Percentiles rank a stretch among this genome's conserved stretches.
Evolutionary conservation across 108 stramenopile species (phyloP).

Genomic region (Skeletonema grethae): DNA sequence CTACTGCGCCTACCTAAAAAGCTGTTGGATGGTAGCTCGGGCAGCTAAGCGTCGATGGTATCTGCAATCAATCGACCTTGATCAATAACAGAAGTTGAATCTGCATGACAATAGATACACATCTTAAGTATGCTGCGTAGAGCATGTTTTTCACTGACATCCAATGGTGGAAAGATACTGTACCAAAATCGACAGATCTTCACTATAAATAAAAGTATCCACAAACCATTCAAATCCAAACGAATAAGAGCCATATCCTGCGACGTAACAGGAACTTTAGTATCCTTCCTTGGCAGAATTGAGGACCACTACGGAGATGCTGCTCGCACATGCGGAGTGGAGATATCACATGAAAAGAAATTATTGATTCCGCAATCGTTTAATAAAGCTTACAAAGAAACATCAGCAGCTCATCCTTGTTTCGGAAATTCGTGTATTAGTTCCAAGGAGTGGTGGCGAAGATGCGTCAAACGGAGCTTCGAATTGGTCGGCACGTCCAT

Average conservation of each 20-base stretch:
- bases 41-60: no score
- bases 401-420: constrained; percentile 55
- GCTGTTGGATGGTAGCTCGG: no score
- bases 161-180: background rate
- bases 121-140: background rate
- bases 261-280: constrained; percentile 74
- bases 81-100: no score
- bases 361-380: constrained; percentile 34
- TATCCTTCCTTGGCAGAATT: constrained; percentile 66
- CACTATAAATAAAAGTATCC: background rate
- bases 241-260: constrained; percentile 67
- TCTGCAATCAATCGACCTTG: no score
- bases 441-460: constrained; percentile 73
- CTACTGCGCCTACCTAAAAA: no score
- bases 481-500: constrained; percentile 42
- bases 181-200: background rate
- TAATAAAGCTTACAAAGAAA: constrained; percentile 58
- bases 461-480: constrained; percentile 48
- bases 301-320: constrained; percentile 73
- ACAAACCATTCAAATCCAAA: background rate
- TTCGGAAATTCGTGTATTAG: constrained; percentile 60
- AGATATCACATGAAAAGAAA: constrained; percentile 32
- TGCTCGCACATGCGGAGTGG: constrained; percentile 58
- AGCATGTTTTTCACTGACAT: background rate
- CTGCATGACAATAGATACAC: no score